Evolutionary conservation across 352 stramenopile species (phyloP), one percentile per base, ranked within the genome.

Genomic region (Globisporangium barbulae): DNA sequence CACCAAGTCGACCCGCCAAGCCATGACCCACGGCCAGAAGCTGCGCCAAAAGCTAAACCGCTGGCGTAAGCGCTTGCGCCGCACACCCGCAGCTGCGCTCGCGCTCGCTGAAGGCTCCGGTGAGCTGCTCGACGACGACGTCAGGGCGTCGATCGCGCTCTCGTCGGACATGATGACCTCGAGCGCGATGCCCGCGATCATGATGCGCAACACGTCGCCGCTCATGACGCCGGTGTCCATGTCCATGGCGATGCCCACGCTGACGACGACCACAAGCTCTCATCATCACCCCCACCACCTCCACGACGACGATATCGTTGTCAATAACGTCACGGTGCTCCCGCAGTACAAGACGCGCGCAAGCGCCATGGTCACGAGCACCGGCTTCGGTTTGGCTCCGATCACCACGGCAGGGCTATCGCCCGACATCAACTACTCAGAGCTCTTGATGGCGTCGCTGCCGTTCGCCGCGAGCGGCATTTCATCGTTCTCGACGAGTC

Each of bases 11-110:
- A 74, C 76, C 0, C 76, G 74, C 12, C 76, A 85, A 56, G 69
- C 72, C 0, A 81, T 83, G 73, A 85, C 76, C 0, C 74, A 81
- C 41, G 76, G 67, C 2, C 76, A 85, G 63, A 85, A 85, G 42
- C 55, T 83, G 49, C 70, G 76, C 0, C 74, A 85, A 47, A 85
- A 85, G 48, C 70, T 83, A 41, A 75, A 70, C 22, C 74, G 74
- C 52, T 81, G 74, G 74, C 71, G 75, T 13, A 68, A 78, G 28
- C 73, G 70, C 42, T 41, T 80, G 13, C 67, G 73, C 2, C 65
- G 61, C 21, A 67, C 61, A 5, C 61, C 61, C 6, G 61, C 61
- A 1, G 54, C 54, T 0, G 54, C 61, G 15, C 8, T 61, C 44
- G 54, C 45, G 13, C 45, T 67, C 22, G 47, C 42, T 4, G 44